These are phyloP conservation scores for Alternaria arborescens DNA, from an alignment of 2,329 filamentous ascomycete genomes.

Conservation along the genomic window DNA sequence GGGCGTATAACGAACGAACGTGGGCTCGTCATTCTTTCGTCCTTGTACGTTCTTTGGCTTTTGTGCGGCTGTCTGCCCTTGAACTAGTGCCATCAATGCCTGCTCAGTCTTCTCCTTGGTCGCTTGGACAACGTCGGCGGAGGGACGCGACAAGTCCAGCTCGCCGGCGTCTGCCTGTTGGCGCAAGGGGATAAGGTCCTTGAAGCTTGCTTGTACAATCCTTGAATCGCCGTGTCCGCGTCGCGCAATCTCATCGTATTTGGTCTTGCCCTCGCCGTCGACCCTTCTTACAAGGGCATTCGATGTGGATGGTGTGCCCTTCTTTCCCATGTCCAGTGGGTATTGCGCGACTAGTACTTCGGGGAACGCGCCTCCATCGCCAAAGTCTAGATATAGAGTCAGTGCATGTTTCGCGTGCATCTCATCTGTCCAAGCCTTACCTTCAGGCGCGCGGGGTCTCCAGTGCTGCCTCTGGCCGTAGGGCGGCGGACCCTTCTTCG, in stretches of 20 bases:
- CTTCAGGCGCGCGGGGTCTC: slow-evolving; percentile 83
- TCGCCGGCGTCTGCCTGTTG: slow-evolving; percentile 94
- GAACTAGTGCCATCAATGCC: slow-evolving; percentile 82
- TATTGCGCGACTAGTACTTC: slow-evolving; percentile 95
- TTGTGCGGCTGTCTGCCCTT: slow-evolving; percentile 86
- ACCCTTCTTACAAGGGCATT: slow-evolving; percentile 95
- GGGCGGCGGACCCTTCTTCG: slow-evolving; percentile 76
- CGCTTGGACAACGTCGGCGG: slow-evolving; percentile 81
- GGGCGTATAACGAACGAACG: slow-evolving; percentile 94
- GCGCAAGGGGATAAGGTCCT: slow-evolving; percentile 91
- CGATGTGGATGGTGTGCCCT: slow-evolving; percentile 65
- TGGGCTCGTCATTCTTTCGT: slow-evolving; percentile 81
- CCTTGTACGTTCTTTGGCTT: slow-evolving; percentile 95
- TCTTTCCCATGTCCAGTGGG: slow-evolving; percentile 92
- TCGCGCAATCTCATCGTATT: slow-evolving; percentile 93
- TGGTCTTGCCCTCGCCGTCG: slow-evolving; percentile 89
- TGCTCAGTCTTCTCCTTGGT: slow-evolving; percentile 89
- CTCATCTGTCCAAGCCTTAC: background rate
- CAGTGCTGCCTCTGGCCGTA: slow-evolving; percentile 90
- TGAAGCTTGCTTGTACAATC: slow-evolving; percentile 94
- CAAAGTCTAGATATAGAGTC: slow-evolving; percentile 69
- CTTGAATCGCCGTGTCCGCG: slow-evolving; percentile 85
- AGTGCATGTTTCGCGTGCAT: background rate
- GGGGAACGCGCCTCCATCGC: slow-evolving; percentile 94
- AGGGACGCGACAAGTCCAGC: slow-evolving; percentile 84